Evolutionary conservation across 164 flowering plant genomes (phyloP), one percentile per base, ranked within the genome.

Genomic region (Aristolochia fimbriata): DNA sequence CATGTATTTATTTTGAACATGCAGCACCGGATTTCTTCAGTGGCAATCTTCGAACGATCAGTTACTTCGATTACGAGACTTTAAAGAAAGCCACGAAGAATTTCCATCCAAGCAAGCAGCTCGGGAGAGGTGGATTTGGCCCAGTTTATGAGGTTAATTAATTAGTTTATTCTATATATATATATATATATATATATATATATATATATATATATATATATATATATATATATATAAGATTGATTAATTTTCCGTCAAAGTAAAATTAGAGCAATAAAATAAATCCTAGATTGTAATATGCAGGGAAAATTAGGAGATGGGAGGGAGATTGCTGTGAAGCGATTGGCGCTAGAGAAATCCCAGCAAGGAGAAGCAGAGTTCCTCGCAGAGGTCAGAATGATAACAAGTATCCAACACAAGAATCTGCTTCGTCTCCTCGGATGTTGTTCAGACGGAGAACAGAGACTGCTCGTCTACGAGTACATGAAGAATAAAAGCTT

Each of bases 381-480:
- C 61, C 86, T 82, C 3, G 55, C 83, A 50, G 93, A 86, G 68
- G 87, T 82, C 60, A 74, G 70, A 57, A 57, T 81, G 83, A 84
- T 84, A 54, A 86, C 93, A 2, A 84, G 89, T 66, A 84, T 84
- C 53, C 89, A 84, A 62, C 89, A 84, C 74, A 86, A 82, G 79
- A 86, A 86, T 65, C 74, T 86, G 53, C 86, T 86, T 61, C 79
- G 87, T 45, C 87, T 86, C 63, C 64, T 86, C 17, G 93, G 93
- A 17, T 84, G 89, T 59, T 86, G 93, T 76, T 78, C 86, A 0
- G 85, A 84, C 62, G 87, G 89, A 21, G 63, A 74, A 41, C 83
- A 86, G 52, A 66, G 89, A 46, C 69, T 82, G 2, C 83, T 86
- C 6, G 84, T 82, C 15, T 86, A 86, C 21, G 87, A 86, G 52